phyloP scores from a whole-genome alignment of 495 filamentous ascomycete species.

The Podospora pseudopauciseta region DNA sequence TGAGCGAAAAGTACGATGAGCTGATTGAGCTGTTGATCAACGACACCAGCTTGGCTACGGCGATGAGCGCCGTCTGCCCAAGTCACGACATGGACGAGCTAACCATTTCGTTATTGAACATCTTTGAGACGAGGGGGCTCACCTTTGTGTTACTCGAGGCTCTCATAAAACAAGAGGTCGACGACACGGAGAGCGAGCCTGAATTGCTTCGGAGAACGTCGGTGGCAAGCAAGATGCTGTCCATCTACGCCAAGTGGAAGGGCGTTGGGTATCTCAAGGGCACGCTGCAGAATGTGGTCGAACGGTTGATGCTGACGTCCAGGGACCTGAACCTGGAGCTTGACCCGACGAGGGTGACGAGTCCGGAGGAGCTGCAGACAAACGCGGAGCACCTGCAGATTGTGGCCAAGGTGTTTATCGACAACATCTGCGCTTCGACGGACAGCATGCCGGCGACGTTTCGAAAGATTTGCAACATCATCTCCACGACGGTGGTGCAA shows the following conservation, averaged over 20 bases:
- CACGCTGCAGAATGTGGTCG: conserved; percentile 60
- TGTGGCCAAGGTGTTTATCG: conserved; percentile 62
- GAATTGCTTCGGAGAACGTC: conserved; percentile 61
- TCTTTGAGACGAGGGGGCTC: conserved; percentile 61
- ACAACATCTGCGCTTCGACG: conserved; percentile 59
- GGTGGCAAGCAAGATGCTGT: conserved; percentile 66
- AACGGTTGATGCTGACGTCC: conserved; percentile 55
- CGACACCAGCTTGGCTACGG: conserved; percentile 56
- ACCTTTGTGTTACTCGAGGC: conserved; percentile 59
- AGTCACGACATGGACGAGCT: conserved; percentile 63
- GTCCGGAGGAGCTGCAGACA: conserved; percentile 55
- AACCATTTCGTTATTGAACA: conserved; percentile 59
- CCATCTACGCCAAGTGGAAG: conserved; percentile 66
- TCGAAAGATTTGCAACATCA: conserved; percentile 61
- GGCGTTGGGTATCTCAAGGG: conserved; percentile 56
- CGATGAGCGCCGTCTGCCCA: conserved; percentile 60
- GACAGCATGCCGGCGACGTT: conserved; percentile 58
- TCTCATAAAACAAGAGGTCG: conserved; percentile 62
- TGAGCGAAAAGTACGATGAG: conserved; percentile 62
- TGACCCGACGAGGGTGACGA: conserved; percentile 55
- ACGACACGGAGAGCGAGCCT: conserved; percentile 63
- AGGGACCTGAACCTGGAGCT: conserved; percentile 63
- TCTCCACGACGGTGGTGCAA: conserved; percentile 53
- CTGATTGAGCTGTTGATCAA: conserved; percentile 58
- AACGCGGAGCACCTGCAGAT: conserved; percentile 58